Evolutionary conservation across 176 grass and related monocot species (phyloP).

Genomic region (Avena insularis): DNA sequence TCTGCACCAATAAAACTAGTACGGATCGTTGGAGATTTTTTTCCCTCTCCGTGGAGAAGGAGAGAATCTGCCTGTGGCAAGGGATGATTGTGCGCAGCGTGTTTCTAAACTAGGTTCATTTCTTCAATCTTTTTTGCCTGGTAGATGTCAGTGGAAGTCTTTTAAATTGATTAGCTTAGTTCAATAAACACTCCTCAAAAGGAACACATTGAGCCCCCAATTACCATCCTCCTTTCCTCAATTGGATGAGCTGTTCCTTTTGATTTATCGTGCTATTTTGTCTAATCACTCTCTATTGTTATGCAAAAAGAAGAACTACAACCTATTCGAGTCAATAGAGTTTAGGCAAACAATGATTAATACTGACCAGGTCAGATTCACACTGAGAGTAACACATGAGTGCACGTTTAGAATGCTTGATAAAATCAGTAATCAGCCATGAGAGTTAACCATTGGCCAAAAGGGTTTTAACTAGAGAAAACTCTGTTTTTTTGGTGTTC

Average conservation of each 20-base stretch:
- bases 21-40: background rate
- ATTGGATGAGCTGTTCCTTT: background rate
- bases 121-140: background rate
- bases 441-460: too few species aligned
- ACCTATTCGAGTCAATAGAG: background rate
- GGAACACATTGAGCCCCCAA: background rate
- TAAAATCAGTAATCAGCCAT: background rate
- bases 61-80: too few species aligned
- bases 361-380: background rate
- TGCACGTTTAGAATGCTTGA: slow-evolving; percentile 14
- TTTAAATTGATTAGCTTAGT: background rate
- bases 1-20: background rate
- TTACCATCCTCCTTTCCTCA: too few species aligned
- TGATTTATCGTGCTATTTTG: background rate
- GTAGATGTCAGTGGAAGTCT: background rate
- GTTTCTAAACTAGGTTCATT: background rate
- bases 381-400: background rate
- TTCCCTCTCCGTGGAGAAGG: background rate
- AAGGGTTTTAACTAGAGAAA: background rate
- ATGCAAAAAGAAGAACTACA: background rate
- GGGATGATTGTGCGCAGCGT: background rate
- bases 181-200: background rate
- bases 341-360: background rate
- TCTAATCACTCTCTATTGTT: background rate
- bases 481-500: background rate